Conservation (phyloP, 116 monocot genomes). For the Cymodocea nodosa region DNA sequence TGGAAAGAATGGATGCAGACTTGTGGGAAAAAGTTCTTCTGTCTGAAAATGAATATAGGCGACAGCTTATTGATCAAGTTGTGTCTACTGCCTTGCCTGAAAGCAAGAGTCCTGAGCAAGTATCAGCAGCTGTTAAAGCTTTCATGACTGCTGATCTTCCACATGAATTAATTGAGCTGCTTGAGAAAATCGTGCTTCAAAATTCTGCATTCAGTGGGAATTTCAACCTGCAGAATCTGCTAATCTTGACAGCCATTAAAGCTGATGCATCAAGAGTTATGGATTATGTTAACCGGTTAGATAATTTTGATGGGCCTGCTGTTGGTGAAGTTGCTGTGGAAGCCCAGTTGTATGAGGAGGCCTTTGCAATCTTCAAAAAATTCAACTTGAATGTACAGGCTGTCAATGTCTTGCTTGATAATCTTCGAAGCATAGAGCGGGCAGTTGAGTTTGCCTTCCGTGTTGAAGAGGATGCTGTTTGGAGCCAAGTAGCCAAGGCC, state of each 20-base stretch:
- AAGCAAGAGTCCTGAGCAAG: constrained; percentile 99
- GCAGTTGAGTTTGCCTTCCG: constrained; percentile 92
- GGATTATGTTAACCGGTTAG: constrained; percentile 93
- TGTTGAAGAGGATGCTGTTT: constrained; percentile 96
- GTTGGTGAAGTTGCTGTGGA: constrained; percentile 98
- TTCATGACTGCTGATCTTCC: constrained; percentile 99
- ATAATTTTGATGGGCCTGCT: constrained; percentile 96
- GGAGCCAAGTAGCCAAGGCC: constrained; percentile 95
- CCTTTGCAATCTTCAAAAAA: constrained; percentile 94
- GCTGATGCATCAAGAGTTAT: constrained; percentile 95
- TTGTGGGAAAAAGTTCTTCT: constrained; percentile 94
- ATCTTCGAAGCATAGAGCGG: constrained; percentile 78
- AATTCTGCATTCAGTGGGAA: constrained; percentile 98
- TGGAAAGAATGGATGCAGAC: constrained; percentile 97
- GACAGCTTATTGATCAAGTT: constrained; percentile 94
- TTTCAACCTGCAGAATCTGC: constrained; percentile 91
- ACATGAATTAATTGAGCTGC: constrained; percentile 93
- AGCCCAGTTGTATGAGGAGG: constrained; percentile 90
- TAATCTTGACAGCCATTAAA: constrained; percentile 93
- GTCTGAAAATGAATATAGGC: constrained; percentile 94
- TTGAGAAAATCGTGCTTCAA: constrained; percentile 96
- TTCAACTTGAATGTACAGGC: constrained; percentile 98
- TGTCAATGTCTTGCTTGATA: constrained; percentile 86
- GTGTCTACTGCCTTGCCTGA: constrained; percentile 96
- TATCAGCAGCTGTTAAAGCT: constrained; percentile 95